Conservation (phyloP, 2,329 filamentous ascomycete species). For the Bretziella fagacearum region DNA sequence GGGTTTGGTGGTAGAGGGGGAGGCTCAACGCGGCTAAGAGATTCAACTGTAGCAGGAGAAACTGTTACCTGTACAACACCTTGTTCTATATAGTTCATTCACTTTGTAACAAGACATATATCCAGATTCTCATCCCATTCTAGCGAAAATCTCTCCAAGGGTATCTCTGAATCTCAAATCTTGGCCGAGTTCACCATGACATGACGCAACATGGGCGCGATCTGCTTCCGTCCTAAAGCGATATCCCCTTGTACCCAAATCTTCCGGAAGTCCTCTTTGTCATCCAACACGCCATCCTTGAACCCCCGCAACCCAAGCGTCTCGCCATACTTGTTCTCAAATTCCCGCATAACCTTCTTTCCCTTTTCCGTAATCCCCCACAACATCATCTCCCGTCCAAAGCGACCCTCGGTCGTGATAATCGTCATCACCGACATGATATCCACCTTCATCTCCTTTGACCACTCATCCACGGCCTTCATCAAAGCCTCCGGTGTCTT, state of each 20-base stretch:
- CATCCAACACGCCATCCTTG: conserved; percentile 31
- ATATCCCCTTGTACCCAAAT: conserved; percentile 52
- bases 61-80: too few relatives aligned
- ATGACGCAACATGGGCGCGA: conserved; percentile 48
- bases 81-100: too few relatives aligned
- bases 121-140: too few relatives aligned
- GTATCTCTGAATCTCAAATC: neutral
- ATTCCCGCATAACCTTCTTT: conserved; percentile 34
- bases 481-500: conserved; percentile 30
- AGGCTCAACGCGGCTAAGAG: conserved; percentile 15
- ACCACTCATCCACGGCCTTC: conserved; percentile 33
- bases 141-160: too few relatives aligned
- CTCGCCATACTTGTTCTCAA: conserved; percentile 29
- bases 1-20: neutral
- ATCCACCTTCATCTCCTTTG: conserved; percentile 29
- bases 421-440: conserved; percentile 54
- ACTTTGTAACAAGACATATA: too few relatives aligned
- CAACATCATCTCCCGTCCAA: conserved; percentile 50
- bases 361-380: conserved; percentile 41
- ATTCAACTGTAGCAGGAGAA: too few relatives aligned
- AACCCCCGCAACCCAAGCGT: conserved; percentile 41
- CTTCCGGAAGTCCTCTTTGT: conserved; percentile 29
- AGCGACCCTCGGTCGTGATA: conserved; percentile 35
- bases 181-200: neutral
- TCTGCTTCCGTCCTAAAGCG: conserved; percentile 48